Conservation (phyloP, 441 rosid genomes). For the Euphorbia schlechtendalii region DNA sequence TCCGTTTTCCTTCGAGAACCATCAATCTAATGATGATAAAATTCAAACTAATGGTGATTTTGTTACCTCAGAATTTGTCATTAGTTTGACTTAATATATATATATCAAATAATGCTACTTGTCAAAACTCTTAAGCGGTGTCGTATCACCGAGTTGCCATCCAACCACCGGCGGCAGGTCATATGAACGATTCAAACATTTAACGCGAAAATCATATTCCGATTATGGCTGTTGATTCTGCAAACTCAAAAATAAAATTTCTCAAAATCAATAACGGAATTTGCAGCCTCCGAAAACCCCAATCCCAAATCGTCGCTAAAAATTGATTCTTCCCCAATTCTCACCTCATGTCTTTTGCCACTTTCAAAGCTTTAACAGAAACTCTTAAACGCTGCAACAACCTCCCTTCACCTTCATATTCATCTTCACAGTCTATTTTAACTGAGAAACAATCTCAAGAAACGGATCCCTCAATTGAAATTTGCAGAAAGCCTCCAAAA, state of each 20-base stretch:
- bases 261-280: not conserved
- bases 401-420: conserved; percentile 17
- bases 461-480: conserved; percentile 11
- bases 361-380: conserved; percentile 38
- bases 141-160: not conserved
- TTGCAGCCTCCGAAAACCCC: not conserved
- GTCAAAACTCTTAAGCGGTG: not conserved
- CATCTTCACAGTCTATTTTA: conserved; percentile 16
- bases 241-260: not conserved
- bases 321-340: too few relatives aligned
- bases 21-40: too few relatives aligned
- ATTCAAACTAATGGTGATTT: too few relatives aligned
- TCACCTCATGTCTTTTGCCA: conserved; percentile 15
- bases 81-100: too few relatives aligned
- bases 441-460: conserved; percentile 23
- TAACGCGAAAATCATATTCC: not conserved
- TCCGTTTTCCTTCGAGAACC: too few relatives aligned
- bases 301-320: not conserved
- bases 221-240: conserved; percentile 6
- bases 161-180: not conserved
- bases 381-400: conserved; percentile 44
- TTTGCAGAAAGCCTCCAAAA: conserved; percentile 54
- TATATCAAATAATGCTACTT: too few relatives aligned
- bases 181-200: not conserved
- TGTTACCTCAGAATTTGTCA: too few relatives aligned